Evolutionary conservation across 768 basidiomycete species (phyloP).

Genomic region (Obba rivulosa): DNA sequence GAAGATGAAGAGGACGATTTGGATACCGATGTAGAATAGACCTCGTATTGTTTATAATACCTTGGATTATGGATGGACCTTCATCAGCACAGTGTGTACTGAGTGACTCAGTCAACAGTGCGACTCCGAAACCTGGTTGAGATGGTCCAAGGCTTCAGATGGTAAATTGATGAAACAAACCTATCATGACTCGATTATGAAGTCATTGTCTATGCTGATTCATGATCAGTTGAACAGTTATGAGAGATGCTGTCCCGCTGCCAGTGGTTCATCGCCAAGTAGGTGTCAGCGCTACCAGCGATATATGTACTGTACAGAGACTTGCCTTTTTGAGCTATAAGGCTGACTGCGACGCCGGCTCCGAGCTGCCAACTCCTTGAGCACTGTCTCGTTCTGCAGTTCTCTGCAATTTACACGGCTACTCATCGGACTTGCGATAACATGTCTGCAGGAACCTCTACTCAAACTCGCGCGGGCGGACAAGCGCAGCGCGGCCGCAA

Average conservation of each 20-base stretch:
- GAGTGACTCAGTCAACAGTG: not conserved
- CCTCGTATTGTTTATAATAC: not conserved
- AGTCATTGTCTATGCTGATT: no score
- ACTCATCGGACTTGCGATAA: not conserved
- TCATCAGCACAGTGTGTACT: no score
- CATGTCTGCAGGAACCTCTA: not conserved
- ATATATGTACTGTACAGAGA: no score
- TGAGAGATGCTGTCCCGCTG: no score
- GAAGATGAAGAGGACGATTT: conserved; percentile 1
- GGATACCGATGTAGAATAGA: conserved; percentile 14
- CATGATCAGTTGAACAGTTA: no score
- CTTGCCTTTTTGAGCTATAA: not conserved
- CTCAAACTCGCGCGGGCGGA: not conserved
- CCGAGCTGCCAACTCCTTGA: not conserved
- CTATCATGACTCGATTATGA: no score
- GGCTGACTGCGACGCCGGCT: conserved; percentile 1
- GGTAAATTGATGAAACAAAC: no score
- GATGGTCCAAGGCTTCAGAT: no score
- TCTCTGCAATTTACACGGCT: not conserved
- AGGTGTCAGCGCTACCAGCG: no score
- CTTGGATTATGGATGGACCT: no score
- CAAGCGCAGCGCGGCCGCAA: conserved; percentile 6
- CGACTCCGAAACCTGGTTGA: no score
- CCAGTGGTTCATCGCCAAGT: no score
- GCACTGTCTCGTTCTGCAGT: not conserved